A percentile compares a stretch with the other conserved stretches of the same genome.
Conservation (phyloP, 495 filamentous ascomycete genomes). For the Neurospora terricola region DNA sequence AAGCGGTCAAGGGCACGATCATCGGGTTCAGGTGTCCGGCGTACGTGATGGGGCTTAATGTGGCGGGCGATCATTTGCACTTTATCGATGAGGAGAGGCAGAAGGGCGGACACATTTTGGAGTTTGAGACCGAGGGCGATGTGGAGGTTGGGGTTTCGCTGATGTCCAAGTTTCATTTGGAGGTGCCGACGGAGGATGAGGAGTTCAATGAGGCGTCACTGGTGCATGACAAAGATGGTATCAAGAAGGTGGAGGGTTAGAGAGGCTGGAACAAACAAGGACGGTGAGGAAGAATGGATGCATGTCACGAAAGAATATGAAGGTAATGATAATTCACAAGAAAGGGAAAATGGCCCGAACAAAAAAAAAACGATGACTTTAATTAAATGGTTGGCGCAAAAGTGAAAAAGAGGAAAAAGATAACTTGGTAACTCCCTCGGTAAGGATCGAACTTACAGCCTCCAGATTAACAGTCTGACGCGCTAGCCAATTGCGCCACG, state of each 20-base stretch:
- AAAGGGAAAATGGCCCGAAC: neutral
- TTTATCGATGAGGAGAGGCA: conserved; percentile 36
- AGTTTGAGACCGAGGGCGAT: conserved; percentile 29
- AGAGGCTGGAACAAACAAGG: neutral
- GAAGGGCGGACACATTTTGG: conserved; percentile 40
- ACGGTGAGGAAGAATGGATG: neutral
- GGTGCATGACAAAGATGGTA: conserved; percentile 23
- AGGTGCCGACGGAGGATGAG: conserved; percentile 30
- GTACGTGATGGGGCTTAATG: conserved; percentile 38
- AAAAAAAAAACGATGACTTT: neutral
- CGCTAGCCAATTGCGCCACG: conserved; percentile 13
- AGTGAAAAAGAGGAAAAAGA: neutral
- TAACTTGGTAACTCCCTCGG: neutral
- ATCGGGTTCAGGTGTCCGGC: conserved; percentile 40
- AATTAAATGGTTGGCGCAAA: neutral
- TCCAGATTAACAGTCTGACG: conserved; percentile 4
- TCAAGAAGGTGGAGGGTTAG: conserved; percentile 24
- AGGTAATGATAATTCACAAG: neutral
- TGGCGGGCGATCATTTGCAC: conserved; percentile 43
- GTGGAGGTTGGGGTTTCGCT: conserved; percentile 24
- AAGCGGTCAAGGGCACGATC: conserved; percentile 29
- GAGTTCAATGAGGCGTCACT: conserved; percentile 33
- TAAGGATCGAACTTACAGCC: conserved; percentile 1
- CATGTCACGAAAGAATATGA: neutral
- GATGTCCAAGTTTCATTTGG: conserved; percentile 24